Evolutionary conservation across 2,329 filamentous ascomycete species (phyloP).

Genomic region (Chalara sp.): DNA sequence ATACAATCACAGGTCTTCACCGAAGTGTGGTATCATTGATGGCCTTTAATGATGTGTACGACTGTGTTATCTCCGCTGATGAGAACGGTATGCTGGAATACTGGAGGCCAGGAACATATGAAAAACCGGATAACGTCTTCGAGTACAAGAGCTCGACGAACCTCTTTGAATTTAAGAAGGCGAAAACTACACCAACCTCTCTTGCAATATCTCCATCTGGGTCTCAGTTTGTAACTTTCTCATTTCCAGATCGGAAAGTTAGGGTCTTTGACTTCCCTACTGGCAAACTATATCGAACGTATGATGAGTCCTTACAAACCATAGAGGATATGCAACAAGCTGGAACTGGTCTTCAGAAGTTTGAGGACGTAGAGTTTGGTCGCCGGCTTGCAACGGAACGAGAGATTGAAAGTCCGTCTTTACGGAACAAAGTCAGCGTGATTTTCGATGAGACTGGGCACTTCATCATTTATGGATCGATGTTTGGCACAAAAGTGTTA

Average conservation of each 20-base stretch:
- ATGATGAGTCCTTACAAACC: conserved; percentile 87
- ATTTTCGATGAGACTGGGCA: conserved; percentile 94
- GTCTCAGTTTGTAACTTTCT: conserved; percentile 79
- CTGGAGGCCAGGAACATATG: conserved; percentile 78
- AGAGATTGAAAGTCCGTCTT: conserved; percentile 66
- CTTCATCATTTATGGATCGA: conserved; percentile 90
- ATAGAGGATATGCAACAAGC: conserved; percentile 94
- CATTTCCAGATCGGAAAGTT: conserved; percentile 88
- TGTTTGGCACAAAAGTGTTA: conserved; percentile 88
- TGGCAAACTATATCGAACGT: conserved; percentile 82
- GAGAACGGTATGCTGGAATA: conserved; percentile 94
- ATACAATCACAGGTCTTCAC: conserved; percentile 75
- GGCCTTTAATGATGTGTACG: conserved; percentile 79
- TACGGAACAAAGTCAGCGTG: conserved; percentile 71
- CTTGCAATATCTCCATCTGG: conserved; percentile 83
- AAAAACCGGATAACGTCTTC: conserved; percentile 89
- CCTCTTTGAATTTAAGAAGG: conserved; percentile 95
- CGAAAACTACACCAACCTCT: conserved; percentile 76
- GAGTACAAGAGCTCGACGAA: conserved; percentile 90
- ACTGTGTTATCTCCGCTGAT: conserved; percentile 88
- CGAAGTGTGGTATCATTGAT: conserved; percentile 75
- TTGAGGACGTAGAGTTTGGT: conserved; percentile 90
- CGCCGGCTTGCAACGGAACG: conserved; percentile 79
- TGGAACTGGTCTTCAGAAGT: conserved; percentile 71
- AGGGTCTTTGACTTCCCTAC: conserved; percentile 88